Evolutionary conservation across 352 stramenopile species (phyloP), one percentile per base, ranked within the genome.

Genomic region (Thraustochytrium sp.): DNA sequence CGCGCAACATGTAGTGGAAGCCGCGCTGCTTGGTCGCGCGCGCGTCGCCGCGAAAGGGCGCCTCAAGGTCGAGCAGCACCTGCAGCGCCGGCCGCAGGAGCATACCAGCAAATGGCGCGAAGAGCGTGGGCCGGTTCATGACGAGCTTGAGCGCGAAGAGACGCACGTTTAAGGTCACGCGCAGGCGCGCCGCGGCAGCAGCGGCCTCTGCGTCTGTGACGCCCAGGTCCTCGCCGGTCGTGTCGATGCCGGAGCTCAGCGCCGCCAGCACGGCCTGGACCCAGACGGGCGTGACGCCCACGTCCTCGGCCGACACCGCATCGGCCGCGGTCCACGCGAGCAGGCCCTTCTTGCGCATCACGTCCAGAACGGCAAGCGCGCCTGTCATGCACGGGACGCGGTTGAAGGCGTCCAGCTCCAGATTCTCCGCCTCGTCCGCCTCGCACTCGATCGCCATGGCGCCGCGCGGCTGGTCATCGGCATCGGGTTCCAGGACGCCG

Each of bases 311-410:
- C 9, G 23, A 11, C 36, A 55, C 46, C 5, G 34, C 37, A 44
- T 55, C 31, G 23, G 18, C 42, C 18, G 76, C 76, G 63, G 68
- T 80, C 68, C 68, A 80, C 21, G 13, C 51, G 29, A 80, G 31
- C 1, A 80, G 44, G 49, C 38, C 68, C 38, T 80, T 80, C 26
- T 64, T 61, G 42, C 68, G 68, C 68, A 80, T 80, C 29, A 80
- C 53, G 51, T 80, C 68, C 4, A 80, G 31, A 0, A 63, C 34
- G 3, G 68, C 53, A 2, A 80, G 51, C 8, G 37, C 40, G 9
- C 68, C 68, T 16, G 68, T 72, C 68, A 80, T 80, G 53, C 68
- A 80, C 5, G 68, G 68, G n/a, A 80, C 44, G 16, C 53, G 42
- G 31, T 80, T 80, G 1, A 80, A 40, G 5, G 68, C 18, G 53